These are phyloP conservation scores for Phytophthora cajani DNA, from an alignment of 352 stramenopile genomes.

Conservation along the genomic window DNA sequence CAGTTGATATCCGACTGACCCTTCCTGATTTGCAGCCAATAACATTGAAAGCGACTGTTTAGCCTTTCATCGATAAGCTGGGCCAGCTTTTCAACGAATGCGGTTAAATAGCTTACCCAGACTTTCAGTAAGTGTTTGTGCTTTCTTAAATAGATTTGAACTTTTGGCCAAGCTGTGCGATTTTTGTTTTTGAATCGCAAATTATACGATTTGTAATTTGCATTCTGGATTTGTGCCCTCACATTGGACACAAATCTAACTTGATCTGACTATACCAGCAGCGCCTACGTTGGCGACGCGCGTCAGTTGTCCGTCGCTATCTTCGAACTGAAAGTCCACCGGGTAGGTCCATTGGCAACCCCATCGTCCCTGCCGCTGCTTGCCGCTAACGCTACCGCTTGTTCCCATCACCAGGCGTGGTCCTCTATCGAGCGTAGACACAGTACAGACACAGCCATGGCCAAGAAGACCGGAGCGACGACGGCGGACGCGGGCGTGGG, in stretches of 20 bases:
- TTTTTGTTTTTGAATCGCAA: no score
- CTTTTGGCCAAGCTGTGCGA: no score
- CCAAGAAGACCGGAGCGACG: slow-evolving; percentile 43
- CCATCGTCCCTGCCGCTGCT: neutral
- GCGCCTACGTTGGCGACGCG: neutral
- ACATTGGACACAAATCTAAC: neutral
- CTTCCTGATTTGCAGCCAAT: no score
- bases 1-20: no score
- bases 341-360: neutral
- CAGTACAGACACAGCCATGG: slow-evolving; percentile 24
- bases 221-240: neutral
- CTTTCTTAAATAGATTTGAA: no score
- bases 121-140: no score
- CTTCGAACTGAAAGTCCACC: neutral
- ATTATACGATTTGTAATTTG: neutral
- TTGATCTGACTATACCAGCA: neutral
- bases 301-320: neutral
- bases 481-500: slow-evolving; percentile 34
- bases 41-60: no score
- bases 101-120: no score
- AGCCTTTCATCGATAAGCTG: no score
- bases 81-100: no score
- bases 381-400: neutral
- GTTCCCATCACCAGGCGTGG: slow-evolving; percentile 12
- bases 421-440: slow-evolving; percentile 14